Evolutionary conservation across 2,329 filamentous ascomycete genomes (phyloP).

Genomic region (Aspergillus tamarii): DNA sequence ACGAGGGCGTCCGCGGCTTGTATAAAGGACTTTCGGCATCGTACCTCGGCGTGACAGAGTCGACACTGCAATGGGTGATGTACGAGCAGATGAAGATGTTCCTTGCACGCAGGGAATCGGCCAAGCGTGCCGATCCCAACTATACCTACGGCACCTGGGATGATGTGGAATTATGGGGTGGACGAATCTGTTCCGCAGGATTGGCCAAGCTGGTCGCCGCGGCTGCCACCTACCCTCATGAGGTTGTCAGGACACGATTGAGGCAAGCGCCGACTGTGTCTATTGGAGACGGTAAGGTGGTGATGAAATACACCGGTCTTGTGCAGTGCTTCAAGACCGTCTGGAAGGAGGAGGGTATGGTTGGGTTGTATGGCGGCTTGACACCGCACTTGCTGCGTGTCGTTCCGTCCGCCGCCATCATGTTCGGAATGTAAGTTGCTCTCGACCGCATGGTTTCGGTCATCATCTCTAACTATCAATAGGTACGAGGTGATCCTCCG

Average conservation of each 20-base stretch:
- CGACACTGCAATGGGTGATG: slow-evolving; percentile 88
- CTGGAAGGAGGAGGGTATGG: slow-evolving; percentile 84
- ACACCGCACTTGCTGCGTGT: slow-evolving; percentile 90
- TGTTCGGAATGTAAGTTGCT: slow-evolving; percentile 79
- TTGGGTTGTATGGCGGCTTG: slow-evolving; percentile 84
- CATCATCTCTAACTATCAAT: slow-evolving; percentile 35
- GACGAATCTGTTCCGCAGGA: slow-evolving; percentile 64
- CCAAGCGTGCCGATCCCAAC: slow-evolving; percentile 53
- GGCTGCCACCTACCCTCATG: slow-evolving; percentile 86
- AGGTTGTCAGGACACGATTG: slow-evolving; percentile 82
- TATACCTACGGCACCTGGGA: slow-evolving; percentile 72
- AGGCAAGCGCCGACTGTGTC: slow-evolving; percentile 84
- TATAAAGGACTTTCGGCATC: slow-evolving; percentile 91
- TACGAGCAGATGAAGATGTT: slow-evolving; percentile 88
- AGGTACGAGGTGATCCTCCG: slow-evolving; percentile 41
- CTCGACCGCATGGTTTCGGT: slow-evolving; percentile 11
- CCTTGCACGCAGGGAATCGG: slow-evolving; percentile 66
- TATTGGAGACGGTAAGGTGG: slow-evolving; percentile 63
- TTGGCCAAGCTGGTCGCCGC: slow-evolving; percentile 81
- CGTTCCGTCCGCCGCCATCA: slow-evolving; percentile 90
- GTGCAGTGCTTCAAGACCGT: slow-evolving; percentile 86
- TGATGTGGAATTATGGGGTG: slow-evolving; percentile 1
- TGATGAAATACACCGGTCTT: slow-evolving; percentile 84
- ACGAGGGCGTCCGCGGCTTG: slow-evolving; percentile 79
- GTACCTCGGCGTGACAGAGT: slow-evolving; percentile 88